Conservation (phyloP, 768 basidiomycete species). For the Lepiota venenata region DNA sequence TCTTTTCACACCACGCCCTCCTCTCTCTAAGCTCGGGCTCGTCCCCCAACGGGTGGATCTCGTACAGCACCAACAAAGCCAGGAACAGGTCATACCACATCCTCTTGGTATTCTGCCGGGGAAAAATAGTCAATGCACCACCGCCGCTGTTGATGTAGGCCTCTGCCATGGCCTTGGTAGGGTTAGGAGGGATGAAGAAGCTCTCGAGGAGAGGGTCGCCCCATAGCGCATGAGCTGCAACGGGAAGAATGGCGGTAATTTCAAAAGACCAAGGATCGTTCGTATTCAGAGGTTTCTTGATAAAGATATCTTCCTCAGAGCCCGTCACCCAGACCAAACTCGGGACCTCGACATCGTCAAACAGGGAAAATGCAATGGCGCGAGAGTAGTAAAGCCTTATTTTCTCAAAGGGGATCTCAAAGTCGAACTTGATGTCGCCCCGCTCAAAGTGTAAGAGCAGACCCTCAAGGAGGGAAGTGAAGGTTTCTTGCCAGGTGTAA, state of each 20-base stretch:
- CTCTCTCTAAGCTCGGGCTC: slow-evolving; percentile 18
- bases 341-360: slow-evolving; percentile 74
- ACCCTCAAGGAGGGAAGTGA: slow-evolving; percentile 55
- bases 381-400: slow-evolving; percentile 55
- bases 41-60: slow-evolving; percentile 16
- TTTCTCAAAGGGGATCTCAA: slow-evolving; percentile 34
- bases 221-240: slow-evolving; percentile 58
- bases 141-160: slow-evolving; percentile 57
- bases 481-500: slow-evolving; percentile 78
- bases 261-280: slow-evolving; percentile 6
- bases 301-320: slow-evolving; percentile 53
- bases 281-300: slow-evolving; percentile 27
- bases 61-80: slow-evolving; percentile 49
- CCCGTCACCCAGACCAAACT: slow-evolving; percentile 64
- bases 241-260: slow-evolving; percentile 46
- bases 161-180: slow-evolving; percentile 44
- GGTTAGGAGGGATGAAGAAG: slow-evolving; percentile 45
- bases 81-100: slow-evolving; percentile 74
- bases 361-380: slow-evolving; percentile 72
- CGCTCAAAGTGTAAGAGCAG: slow-evolving; percentile 44
- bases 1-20: slow-evolving; percentile 38
- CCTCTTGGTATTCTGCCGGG: slow-evolving; percentile 71
- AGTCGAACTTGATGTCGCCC: slow-evolving; percentile 14
- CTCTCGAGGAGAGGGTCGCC: slow-evolving; percentile 75
- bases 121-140: slow-evolving; percentile 47